Base-by-base conservation (phyloP, 257 asterid species). In the Plantago ovata region DNA sequence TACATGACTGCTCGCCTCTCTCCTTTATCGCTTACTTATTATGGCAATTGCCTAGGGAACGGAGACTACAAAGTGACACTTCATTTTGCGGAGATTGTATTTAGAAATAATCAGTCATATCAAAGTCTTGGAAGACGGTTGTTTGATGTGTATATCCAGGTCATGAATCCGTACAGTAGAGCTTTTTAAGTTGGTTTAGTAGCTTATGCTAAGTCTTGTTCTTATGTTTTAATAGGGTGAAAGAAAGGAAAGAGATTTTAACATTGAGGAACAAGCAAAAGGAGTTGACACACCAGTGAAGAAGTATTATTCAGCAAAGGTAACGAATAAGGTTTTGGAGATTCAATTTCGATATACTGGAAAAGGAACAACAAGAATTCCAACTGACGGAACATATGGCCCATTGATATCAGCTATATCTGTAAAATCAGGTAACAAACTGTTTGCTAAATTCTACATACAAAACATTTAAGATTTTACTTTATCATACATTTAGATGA, bases 91-190 rank as follows among this genome's bases (percentile, higher is more conserved):
- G 86, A 80, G 72, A 80, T 80, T 14, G 16, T 69, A 53, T 60
- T 65, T 51, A 68, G 77, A 58, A 68, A 66, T 46, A 69, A 71
- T 54, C 74, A 56, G 47, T 76, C 86, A 38, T 73, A 51, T 32
- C 72, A 11, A 51, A 76, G 79, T 38, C 79, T 79, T 36, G 85
- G 82, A 53, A 72, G 71, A 56, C 71, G 85, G 66, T 63, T 75
- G 11, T 79, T 79, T 62, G 85, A 79, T 72, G 72, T 79, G 51
- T 79, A 79, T 41, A 48, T 79, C 58, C 82, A 75, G 84, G 84
- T 79, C 13, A 5, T 15, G 16, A 10, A 15, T 22, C 15, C 20
- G n/a, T 28, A 28, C 36, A 16, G 3, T 33, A 9, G 5, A 2
- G 38, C 23, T 21, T 12, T 24, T 50, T 21, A 28, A 28, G 36